A percentile compares a stretch with the other conserved stretches of the same genome.
phyloP scores from a whole-genome alignment of 2,329 filamentous ascomycete genomes.

The Dryadomyces sulphureus region DNA sequence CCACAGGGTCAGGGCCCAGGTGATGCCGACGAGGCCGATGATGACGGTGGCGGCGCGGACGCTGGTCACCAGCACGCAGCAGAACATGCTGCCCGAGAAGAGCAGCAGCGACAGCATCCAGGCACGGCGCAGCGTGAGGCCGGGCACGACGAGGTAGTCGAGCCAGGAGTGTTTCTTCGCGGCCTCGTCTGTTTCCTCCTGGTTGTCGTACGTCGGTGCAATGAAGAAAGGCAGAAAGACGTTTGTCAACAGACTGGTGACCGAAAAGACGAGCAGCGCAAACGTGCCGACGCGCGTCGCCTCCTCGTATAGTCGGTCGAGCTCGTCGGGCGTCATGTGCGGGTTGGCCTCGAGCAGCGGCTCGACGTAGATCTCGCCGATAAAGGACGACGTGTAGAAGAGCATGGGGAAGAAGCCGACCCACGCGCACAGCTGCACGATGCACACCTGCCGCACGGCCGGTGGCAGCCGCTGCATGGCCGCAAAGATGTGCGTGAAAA shows the following conservation, averaged over 20 bases:
- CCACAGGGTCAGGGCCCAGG: conserved; percentile 89
- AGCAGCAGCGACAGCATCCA: conserved; percentile 81
- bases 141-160: conserved; percentile 56
- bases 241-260: conserved; percentile 70
- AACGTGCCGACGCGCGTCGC: conserved; percentile 81
- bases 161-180: conserved; percentile 22
- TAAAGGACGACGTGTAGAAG: conserved; percentile 89
- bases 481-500: conserved; percentile 64
- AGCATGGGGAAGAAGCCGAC: conserved; percentile 92
- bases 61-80: conserved; percentile 63
- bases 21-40: conserved; percentile 71
- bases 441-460: conserved; percentile 69
- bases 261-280: conserved; percentile 74
- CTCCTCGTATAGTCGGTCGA: conserved; percentile 67
- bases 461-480: conserved; percentile 68
- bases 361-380: conserved; percentile 84
- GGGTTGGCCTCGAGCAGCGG: conserved; percentile 66
- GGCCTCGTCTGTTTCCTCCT: not conserved
- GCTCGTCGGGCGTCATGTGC: conserved; percentile 58
- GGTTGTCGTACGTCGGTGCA: conserved; percentile 57
- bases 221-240: conserved; percentile 77
- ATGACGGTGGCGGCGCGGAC: conserved; percentile 60
- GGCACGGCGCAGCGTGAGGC: conserved; percentile 72
- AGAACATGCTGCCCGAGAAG: conserved; percentile 68
- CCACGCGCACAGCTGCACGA: conserved; percentile 78